Conservation (phyloP, 139 green algal species). For the Volvox reticuliferus region DNA sequence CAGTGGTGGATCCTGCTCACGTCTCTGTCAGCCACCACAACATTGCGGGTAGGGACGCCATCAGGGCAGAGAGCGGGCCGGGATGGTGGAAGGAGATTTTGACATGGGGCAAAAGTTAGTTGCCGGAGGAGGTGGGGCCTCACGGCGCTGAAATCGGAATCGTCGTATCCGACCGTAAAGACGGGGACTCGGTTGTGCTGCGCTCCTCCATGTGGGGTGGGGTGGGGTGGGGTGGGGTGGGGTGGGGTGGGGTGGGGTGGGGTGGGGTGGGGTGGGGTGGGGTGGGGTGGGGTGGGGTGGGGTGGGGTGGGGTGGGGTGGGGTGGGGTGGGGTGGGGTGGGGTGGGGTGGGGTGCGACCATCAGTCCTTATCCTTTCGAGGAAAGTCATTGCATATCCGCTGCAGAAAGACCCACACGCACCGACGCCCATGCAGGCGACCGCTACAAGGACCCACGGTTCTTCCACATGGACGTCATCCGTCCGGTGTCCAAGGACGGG, state of each 20-base stretch:
- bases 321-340: neutral
- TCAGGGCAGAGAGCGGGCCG: no score
- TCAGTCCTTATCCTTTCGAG: no score
- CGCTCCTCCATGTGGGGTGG: no score
- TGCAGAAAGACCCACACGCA: neutral
- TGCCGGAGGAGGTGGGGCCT: no score
- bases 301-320: neutral
- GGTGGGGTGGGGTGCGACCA: neutral
- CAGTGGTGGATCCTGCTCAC: conserved; percentile 34
- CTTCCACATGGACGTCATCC: neutral
- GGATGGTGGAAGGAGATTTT: no score
- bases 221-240: no score
- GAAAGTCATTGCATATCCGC: no score
- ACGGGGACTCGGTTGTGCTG: no score
- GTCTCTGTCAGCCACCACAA: conserved; percentile 39
- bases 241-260: no score
- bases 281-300: neutral
- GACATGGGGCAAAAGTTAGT: no score
- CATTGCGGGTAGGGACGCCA: conserved; percentile 28
- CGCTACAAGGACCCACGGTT: conserved; percentile 7
- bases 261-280: neutral
- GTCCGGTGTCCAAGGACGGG: neutral
- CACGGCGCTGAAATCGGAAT: no score
- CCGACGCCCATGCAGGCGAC: neutral
- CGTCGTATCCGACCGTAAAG: no score